These are phyloP conservation scores for Diaporthe helianthi DNA, from an alignment of 2,329 filamentous ascomycete genomes.

Conservation along the genomic window DNA sequence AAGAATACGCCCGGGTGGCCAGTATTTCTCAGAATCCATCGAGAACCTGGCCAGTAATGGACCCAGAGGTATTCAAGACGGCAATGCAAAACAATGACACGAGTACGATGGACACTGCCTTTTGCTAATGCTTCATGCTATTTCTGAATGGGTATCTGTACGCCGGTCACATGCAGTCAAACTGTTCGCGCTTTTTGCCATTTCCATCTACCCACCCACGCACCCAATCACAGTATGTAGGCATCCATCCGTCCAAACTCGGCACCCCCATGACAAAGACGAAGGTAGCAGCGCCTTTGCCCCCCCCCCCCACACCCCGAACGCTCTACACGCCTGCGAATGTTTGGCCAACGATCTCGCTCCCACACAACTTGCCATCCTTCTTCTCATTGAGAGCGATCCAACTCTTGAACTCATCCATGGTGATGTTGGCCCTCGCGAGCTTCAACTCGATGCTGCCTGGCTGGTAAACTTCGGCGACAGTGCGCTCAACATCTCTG, in stretches of 20 bases:
- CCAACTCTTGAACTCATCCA: constrained; percentile 42
- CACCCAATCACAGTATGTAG: background rate
- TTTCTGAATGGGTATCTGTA: constrained; percentile 24
- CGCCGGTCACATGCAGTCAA: constrained; percentile 21
- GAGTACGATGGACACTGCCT: background rate
- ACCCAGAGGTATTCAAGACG: background rate
- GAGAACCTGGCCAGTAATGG: background rate
- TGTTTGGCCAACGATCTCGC: constrained; percentile 40
- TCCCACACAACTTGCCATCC: constrained; percentile 41
- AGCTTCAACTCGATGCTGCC: constrained; percentile 36
- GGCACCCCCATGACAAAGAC: background rate
- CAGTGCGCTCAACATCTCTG: background rate
- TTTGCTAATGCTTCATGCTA: background rate
- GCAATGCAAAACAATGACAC: background rate
- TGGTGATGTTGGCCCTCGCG: constrained; percentile 39
- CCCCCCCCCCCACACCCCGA: background rate
- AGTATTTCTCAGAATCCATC: background rate
- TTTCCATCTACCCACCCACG: background rate
- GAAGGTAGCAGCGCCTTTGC: background rate
- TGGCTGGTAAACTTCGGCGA: constrained; percentile 5
- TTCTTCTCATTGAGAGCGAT: constrained; percentile 39
- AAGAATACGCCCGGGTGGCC: background rate
- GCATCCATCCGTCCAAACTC: background rate
- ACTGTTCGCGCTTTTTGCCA: background rate
- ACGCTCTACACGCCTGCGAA: constrained; percentile 39